These are phyloP conservation scores for Truncatella angustata DNA, from an alignment of 2,329 filamentous ascomycete genomes.

Conservation along the genomic window DNA sequence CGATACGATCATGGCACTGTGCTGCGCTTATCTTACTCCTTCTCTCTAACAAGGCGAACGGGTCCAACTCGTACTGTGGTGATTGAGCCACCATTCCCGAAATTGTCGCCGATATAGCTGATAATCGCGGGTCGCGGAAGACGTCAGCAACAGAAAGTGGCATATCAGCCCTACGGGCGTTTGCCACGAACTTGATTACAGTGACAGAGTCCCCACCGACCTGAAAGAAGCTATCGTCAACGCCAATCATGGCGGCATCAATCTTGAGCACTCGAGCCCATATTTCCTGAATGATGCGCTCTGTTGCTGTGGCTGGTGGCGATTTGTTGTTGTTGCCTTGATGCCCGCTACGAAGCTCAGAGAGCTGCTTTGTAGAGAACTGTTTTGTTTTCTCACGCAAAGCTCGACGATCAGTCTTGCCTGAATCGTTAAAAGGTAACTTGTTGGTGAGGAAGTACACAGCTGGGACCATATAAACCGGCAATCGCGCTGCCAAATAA, in stretches of 20 bases:
- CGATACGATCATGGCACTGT: conserved; percentile 20
- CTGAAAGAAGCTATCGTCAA: conserved; percentile 29
- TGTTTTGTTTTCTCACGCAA: background rate
- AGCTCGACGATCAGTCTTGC: conserved; percentile 1
- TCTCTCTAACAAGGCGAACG: conserved; percentile 43
- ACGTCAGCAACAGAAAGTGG: conserved; percentile 42
- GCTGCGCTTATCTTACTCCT: too few relatives aligned
- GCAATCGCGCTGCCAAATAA: background rate
- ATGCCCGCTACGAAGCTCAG: too few relatives aligned
- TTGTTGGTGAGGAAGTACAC: background rate
- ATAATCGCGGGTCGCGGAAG: conserved; percentile 42
- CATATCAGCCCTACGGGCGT: conserved; percentile 36
- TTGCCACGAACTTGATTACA: conserved; percentile 48
- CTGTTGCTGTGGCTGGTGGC: background rate
- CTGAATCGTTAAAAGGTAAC: background rate
- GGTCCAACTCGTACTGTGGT: conserved; percentile 20
- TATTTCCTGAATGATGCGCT: background rate
- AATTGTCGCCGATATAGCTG: conserved; percentile 39
- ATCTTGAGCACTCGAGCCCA: background rate
- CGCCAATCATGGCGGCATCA: conserved; percentile 7
- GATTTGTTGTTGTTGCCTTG: background rate
- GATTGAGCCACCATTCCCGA: conserved; percentile 17
- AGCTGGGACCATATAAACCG: background rate
- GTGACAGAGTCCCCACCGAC: conserved; percentile 44
- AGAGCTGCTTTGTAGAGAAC: background rate